phyloP scores from a whole-genome alignment of 805 yeast species.

The Osmozyma mogii region DNA sequence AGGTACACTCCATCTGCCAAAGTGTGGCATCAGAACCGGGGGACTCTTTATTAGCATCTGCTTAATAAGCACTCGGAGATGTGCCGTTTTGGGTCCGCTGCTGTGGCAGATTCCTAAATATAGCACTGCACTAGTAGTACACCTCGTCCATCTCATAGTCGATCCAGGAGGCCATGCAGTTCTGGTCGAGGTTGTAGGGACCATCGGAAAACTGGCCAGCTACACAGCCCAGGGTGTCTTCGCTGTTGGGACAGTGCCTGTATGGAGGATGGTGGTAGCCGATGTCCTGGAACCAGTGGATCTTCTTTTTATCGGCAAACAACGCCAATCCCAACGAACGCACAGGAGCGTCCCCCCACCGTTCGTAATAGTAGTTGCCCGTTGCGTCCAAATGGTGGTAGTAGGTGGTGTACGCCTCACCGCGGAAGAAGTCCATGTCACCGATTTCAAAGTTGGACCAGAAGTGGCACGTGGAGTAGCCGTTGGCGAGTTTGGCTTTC shows the following conservation, averaged over 20 bases:
- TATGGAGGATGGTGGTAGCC: constrained; percentile 76
- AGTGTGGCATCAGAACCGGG: background rate
- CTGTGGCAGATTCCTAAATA: background rate
- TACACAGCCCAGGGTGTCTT: constrained; percentile 37
- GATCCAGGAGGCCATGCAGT: constrained; percentile 71
- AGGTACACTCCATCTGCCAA: too few species aligned
- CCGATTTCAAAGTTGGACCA: constrained; percentile 89
- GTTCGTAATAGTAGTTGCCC: constrained; percentile 82
- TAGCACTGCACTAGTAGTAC: background rate
- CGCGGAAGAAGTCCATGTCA: constrained; percentile 71
- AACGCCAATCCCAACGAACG: constrained; percentile 68
- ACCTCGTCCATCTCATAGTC: constrained; percentile 24
- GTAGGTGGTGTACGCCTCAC: constrained; percentile 59
- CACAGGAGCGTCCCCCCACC: constrained; percentile 95
- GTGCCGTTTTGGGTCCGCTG: background rate
- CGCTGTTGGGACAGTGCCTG: constrained; percentile 60
- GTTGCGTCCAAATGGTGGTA: constrained; percentile 53
- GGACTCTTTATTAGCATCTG: constrained; percentile 1
- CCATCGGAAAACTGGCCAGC: constrained; percentile 49
- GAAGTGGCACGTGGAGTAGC: constrained; percentile 71
- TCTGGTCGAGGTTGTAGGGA: constrained; percentile 50
- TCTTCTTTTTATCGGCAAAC: constrained; percentile 57
- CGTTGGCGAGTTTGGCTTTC: constrained; percentile 33
- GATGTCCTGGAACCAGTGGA: constrained; percentile 85
- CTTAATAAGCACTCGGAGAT: constrained; percentile 2